A percentile compares a stretch with the other conserved stretches of the same genome.
Conservation (phyloP, 768 basidiomycete genomes). For the Crassisporium funariophilum region DNA sequence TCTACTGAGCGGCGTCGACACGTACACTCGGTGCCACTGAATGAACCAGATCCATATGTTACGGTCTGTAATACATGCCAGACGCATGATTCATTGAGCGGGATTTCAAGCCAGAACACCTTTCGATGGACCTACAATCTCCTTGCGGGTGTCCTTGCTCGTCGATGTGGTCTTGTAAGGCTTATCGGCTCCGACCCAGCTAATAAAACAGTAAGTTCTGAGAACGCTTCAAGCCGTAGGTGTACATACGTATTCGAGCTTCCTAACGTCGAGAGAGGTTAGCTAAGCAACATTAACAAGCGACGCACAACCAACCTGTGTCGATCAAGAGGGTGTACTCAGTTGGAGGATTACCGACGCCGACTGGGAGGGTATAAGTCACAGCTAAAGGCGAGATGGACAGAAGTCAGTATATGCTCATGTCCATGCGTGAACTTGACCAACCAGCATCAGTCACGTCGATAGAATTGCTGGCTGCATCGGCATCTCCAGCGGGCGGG, state of each 20-base stretch:
- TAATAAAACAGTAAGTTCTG: slow-evolving; percentile 5
- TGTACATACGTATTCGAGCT: slow-evolving; percentile 36
- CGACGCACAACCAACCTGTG: slow-evolving; percentile 40
- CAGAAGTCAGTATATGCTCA: slow-evolving; percentile 2
- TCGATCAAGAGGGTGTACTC: slow-evolving; percentile 58
- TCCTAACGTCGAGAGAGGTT: too few species aligned
- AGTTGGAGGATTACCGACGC: slow-evolving; percentile 53
- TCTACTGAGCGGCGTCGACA: too few species aligned
- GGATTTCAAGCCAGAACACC: too few species aligned
- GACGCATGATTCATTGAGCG: too few species aligned
- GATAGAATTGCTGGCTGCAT: slow-evolving; percentile 37
- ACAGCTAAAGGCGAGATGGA: slow-evolving; percentile 29
- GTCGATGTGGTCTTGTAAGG: slow-evolving; percentile 48
- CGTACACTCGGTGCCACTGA: background rate
- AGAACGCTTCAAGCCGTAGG: too few species aligned
- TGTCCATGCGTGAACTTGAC: slow-evolving; percentile 6
- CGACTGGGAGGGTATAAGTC: slow-evolving; percentile 54
- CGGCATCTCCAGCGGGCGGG: slow-evolving; percentile 19
- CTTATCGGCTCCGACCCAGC: slow-evolving; percentile 56
- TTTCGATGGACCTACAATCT: slow-evolving; percentile 40
- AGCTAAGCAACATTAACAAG: background rate
- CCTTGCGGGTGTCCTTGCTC: slow-evolving; percentile 35
- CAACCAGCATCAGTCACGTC: slow-evolving; percentile 59
- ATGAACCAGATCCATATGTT: background rate
- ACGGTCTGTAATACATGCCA: too few species aligned